Evolutionary conservation across 2,329 filamentous ascomycete genomes (phyloP), one percentile per base, ranked within the genome.

Genomic region (Aspergillus ibericus): DNA sequence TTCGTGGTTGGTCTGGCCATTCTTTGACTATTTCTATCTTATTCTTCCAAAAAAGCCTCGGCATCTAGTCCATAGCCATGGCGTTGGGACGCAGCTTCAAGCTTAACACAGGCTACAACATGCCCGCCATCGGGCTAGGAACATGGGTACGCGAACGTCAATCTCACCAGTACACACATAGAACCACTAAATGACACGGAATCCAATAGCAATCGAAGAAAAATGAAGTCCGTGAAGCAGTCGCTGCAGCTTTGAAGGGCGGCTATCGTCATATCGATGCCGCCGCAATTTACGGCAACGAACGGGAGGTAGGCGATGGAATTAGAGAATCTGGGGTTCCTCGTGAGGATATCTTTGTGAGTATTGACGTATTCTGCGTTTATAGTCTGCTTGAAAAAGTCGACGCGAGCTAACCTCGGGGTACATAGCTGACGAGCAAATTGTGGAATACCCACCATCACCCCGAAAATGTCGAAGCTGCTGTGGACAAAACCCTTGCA

Each of bases 241-340:
- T 82, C 7, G 67, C 73, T 13, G 72, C 73, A 35, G 82, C 82
- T 8, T 44, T 73, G 20, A 75, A 80, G 46, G 66, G 75, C 44
- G 82, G 82, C n/a, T 85, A 84, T 68, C 76, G 79, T 15, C 82
- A 83, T 68, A 80, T 84, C 60, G 82, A 85, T 66, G 75, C 75
- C 22, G 81, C 80, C 1, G 73, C 73, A 15, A 70, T 70, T 12
- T 81, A 81, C 55, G 65, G 67, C 5, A 81, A 81, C 59, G 77
- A 82, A 66, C 67, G 72, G 42, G 72, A 76, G 54, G 77, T 81
- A 1, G 79, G 78, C 9, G 66, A 69, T 44, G 79, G 77, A 15
- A 78, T 81, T 34, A 70, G 63, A 36, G 55, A 53, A 5, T 66
- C 72, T 5, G 69, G 72, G 20, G 68, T 72, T 13, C 69, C 71